Evolutionary conservation across 2,329 filamentous ascomycete genomes (phyloP).

Genomic region (Ophiostoma himal-ulmi): DNA sequence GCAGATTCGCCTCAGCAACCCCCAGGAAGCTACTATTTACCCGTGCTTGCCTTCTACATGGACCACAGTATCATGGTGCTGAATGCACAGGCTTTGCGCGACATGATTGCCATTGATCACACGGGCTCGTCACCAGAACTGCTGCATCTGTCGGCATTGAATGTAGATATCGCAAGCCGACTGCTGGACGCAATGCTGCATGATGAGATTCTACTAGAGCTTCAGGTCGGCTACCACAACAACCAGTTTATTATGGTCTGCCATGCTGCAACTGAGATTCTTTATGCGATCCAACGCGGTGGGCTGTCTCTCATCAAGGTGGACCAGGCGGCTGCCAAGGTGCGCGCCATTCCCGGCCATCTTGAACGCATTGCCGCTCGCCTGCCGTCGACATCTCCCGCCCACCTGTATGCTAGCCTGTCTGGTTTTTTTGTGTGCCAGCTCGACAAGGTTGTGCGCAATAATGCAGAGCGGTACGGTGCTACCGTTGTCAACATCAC

Average conservation of each 20-base stretch:
- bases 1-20: neutral
- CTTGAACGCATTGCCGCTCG: slow-evolving; percentile 25
- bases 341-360: slow-evolving; percentile 24
- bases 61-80: slow-evolving; percentile 30
- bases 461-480: slow-evolving; percentile 20
- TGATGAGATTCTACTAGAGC: slow-evolving; percentile 24
- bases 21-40: slow-evolving; percentile 19
- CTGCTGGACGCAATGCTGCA: slow-evolving; percentile 26
- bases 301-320: slow-evolving; percentile 21
- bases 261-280: slow-evolving; percentile 29
- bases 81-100: slow-evolving; percentile 28
- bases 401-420: slow-evolving; percentile 26
- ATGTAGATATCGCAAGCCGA: slow-evolving; percentile 24
- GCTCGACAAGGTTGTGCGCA: slow-evolving; percentile 25
- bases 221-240: slow-evolving; percentile 29
- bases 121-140: slow-evolving; percentile 25
- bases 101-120: slow-evolving; percentile 25
- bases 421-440: slow-evolving; percentile 24
- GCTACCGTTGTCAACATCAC: neutral
- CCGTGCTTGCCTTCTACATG: slow-evolving; percentile 28
- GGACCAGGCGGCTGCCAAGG: slow-evolving; percentile 23
- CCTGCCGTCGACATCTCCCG: slow-evolving; percentile 24
- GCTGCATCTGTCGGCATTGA: slow-evolving; percentile 23
- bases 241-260: slow-evolving; percentile 30
- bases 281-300: slow-evolving; percentile 25